phyloP scores from a whole-genome alignment of 768 basidiomycete genomes.

The Psilocybe azurescens region DNA sequence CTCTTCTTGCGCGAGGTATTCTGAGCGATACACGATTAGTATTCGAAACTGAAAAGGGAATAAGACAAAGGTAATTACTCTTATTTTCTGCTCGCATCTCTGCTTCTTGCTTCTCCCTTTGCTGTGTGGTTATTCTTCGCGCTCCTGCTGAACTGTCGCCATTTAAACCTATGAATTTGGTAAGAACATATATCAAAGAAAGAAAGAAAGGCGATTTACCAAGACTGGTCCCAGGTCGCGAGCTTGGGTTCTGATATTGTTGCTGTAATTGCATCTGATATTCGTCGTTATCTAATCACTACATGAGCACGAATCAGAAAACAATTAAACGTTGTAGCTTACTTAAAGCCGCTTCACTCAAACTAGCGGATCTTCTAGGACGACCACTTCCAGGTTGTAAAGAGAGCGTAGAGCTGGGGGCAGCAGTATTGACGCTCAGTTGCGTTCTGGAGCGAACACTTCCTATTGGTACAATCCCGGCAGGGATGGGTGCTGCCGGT shows the following conservation, averaged over 20 bases:
- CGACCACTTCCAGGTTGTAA: slow-evolving; percentile 53
- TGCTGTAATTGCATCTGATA: slow-evolving; percentile 45
- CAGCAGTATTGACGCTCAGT: slow-evolving; percentile 28
- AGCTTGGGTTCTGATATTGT: slow-evolving; percentile 36
- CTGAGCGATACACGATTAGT: slow-evolving; percentile 24
- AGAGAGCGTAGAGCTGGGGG: slow-evolving; percentile 29
- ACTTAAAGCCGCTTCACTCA: slow-evolving; percentile 65
- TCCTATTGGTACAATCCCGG: slow-evolving; percentile 17
- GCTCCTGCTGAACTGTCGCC: slow-evolving; percentile 36
- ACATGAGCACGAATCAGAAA: slow-evolving; percentile 9
- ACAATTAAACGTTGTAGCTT: slow-evolving; percentile 26
- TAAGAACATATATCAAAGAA: not conserved
- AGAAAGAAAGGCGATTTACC: slow-evolving; percentile 23
- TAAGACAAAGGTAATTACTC: slow-evolving; percentile 33
- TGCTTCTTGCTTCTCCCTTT: slow-evolving; percentile 41
- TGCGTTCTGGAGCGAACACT: slow-evolving; percentile 24
- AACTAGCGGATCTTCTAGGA: slow-evolving; percentile 76
- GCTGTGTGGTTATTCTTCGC: slow-evolving; percentile 42
- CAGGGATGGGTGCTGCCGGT: slow-evolving; percentile 26
- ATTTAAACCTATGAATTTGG: slow-evolving; percentile 25
- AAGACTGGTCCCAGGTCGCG: slow-evolving; percentile 42
- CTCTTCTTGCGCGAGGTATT: slow-evolving; percentile 44
- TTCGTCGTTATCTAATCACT: slow-evolving; percentile 38
- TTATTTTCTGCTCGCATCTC: slow-evolving; percentile 53
- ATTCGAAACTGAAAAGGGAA: slow-evolving; percentile 9